phyloP scores from a whole-genome alignment of 768 basidiomycete genomes.

The Rhizopogon vesiculosus region DNA sequence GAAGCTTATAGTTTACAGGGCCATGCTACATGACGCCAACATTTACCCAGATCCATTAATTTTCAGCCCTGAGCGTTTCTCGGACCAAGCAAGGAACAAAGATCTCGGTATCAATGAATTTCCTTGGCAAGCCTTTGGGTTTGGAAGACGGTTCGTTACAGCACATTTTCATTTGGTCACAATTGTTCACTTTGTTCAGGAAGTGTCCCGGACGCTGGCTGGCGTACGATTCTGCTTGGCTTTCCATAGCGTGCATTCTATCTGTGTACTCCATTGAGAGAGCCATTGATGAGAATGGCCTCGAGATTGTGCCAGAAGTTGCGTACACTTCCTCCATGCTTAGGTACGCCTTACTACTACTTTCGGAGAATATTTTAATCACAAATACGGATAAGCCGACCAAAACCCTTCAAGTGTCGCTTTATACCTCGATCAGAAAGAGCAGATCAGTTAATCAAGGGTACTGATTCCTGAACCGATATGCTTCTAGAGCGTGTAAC shows the following conservation, averaged over 20 bases:
- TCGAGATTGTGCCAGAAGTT: conserved; percentile 26
- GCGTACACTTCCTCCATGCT: conserved; percentile 31
- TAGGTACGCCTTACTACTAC: conserved; percentile 22
- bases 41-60: conserved; percentile 35
- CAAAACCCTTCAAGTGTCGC: conserved; percentile 35
- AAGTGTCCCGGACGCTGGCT: conserved; percentile 42
- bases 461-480: background rate
- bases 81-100: conserved; percentile 20
- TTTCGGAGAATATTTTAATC: background rate
- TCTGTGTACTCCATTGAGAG: conserved; percentile 35
- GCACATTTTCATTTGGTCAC: background rate
- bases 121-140: conserved; percentile 36
- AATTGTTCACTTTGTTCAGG: conserved; percentile 16
- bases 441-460: conserved; percentile 26
- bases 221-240: conserved; percentile 40
- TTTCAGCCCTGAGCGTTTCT: conserved; percentile 36
- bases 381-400: conserved; percentile 26
- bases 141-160: conserved; percentile 31
- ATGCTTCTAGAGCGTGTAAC: background rate
- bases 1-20: conserved; percentile 28
- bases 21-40: conserved; percentile 34
- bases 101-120: conserved; percentile 28
- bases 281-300: conserved; percentile 28
- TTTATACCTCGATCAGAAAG: conserved; percentile 31
- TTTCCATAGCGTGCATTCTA: conserved; percentile 36